Conservation (phyloP, 2,329 filamentous ascomycete species). For the Allantophomopsis cytisporea region DNA sequence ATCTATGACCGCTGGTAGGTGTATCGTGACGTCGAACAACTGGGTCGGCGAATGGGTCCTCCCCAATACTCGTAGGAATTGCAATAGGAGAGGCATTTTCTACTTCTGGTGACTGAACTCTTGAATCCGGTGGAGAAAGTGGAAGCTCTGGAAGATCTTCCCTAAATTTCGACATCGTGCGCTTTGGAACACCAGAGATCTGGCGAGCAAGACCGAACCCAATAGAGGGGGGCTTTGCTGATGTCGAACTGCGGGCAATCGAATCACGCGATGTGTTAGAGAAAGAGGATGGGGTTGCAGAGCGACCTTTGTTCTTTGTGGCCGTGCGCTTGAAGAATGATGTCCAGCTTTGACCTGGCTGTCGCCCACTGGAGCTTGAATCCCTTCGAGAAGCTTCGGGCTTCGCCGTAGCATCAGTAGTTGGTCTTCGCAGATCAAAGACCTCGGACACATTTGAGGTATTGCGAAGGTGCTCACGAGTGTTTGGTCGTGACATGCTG, state of each 20-base stretch:
- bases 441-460: constrained; percentile 38
- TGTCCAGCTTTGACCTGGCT: constrained; percentile 40
- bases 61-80: constrained; percentile 9
- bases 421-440: constrained; percentile 23
- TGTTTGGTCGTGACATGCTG: constrained; percentile 20
- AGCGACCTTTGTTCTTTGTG: constrained; percentile 38
- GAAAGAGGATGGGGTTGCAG: constrained; percentile 58
- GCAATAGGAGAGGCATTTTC: constrained; percentile 23
- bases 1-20: constrained; percentile 28
- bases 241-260: constrained; percentile 41
- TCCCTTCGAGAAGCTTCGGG: constrained; percentile 36
- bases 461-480: constrained; percentile 27
- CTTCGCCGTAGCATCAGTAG: constrained; percentile 15
- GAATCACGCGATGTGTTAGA: constrained; percentile 87
- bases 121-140: constrained; percentile 72
- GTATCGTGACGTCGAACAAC: constrained; percentile 30
- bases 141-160: constrained; percentile 85
- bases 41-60: constrained; percentile 13
- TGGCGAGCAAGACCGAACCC: constrained; percentile 12
- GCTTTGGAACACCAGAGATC: constrained; percentile 42
- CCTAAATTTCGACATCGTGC: constrained; percentile 80
- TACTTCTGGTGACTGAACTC: constrained; percentile 64
- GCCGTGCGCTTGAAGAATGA: constrained; percentile 53
- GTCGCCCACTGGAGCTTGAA: constrained; percentile 36
- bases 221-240: constrained; percentile 32